A percentile compares a stretch with the other conserved stretches of the same genome.
Conservation (phyloP, 176 grass and related monocot species). For the Aegilops umbellulata region DNA sequence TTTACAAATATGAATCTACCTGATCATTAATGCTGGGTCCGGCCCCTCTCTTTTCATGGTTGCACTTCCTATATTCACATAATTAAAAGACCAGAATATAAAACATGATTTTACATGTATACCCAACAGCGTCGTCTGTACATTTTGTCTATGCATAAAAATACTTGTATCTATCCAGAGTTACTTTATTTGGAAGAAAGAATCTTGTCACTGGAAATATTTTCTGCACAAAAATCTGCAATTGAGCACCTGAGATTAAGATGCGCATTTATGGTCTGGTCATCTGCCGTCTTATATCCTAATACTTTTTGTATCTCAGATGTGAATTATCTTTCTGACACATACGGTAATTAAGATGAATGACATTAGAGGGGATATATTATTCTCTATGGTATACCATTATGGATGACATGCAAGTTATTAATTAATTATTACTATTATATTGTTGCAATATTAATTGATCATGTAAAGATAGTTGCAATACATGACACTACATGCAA, state of each 20-base stretch:
- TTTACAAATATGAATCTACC: background rate
- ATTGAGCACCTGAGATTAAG: background rate
- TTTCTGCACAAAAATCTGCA: background rate
- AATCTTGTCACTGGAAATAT: background rate
- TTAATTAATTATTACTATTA: background rate
- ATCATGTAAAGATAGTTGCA: background rate
- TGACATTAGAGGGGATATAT: background rate
- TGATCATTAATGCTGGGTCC: too few relatives aligned
- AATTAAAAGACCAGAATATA: too few relatives aligned
- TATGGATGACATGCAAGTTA: background rate
- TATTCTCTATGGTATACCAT: background rate
- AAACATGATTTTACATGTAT: background rate
- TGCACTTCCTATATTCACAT: background rate
- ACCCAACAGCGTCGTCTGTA: too few relatives aligned
- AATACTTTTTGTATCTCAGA: background rate
- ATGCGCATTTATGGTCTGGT: background rate
- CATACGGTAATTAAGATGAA: background rate
- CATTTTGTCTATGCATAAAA: background rate
- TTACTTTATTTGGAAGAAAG: background rate
- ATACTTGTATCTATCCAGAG: background rate
- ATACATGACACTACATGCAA: background rate
- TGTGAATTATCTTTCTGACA: background rate
- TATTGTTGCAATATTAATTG: background rate
- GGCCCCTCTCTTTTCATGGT: background rate
- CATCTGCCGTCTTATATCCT: too few relatives aligned